Base-by-base conservation (phyloP, 2,329 filamentous ascomycete species). In the Arthroderma sp. region DNA sequence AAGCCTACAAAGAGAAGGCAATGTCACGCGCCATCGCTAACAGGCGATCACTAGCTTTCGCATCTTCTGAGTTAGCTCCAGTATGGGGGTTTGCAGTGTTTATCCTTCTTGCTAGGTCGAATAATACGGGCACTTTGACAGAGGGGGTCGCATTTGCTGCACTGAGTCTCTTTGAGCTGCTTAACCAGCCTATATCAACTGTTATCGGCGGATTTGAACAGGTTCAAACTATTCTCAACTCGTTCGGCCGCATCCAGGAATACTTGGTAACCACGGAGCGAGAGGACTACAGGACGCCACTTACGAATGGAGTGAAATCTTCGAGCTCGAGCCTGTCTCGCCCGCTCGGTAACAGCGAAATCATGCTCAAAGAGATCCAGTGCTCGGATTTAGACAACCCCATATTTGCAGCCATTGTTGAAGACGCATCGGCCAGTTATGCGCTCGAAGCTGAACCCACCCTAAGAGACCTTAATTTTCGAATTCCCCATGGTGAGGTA, bases 391-490 rank as follows among this genome's bases (percentile, higher is more conserved):
- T 13, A 23, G 17, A 37, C 4, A 54, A 17, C 3, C 6, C 19
- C 8, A 3, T 21, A n/a, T 37, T 38, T 54, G 51, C 33, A 15
- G 31, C 33, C 13, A 17, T 23, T 25, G 31, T 39, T 21, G 37
- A 54, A 21, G 33, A 37, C 9, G 51, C 25, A 21, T 54, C 51
- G 11, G 51, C 33, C 17, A 35, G 33, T 2, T 54, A 54, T 13
- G 13, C n/a, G 17, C 9, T n/a, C 4, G 51, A 37, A 28, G 33
- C n/a, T 9, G 51, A 54, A 9, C 51, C 31, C 15, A 19, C 59
- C n/a, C 39, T 59, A 23, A 55, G 52, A 15, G 52, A 41, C 9
- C 31, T 44, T n/a, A 56, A 35, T 17, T 56, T 43, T 33, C 37
- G 55, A 11, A n/a, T 56, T 19, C 41, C 35, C 15, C 37, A 15